These are phyloP conservation scores for Leccinum pellstonianum DNA, from an alignment of 768 basidiomycete genomes.

Conservation along the genomic window DNA sequence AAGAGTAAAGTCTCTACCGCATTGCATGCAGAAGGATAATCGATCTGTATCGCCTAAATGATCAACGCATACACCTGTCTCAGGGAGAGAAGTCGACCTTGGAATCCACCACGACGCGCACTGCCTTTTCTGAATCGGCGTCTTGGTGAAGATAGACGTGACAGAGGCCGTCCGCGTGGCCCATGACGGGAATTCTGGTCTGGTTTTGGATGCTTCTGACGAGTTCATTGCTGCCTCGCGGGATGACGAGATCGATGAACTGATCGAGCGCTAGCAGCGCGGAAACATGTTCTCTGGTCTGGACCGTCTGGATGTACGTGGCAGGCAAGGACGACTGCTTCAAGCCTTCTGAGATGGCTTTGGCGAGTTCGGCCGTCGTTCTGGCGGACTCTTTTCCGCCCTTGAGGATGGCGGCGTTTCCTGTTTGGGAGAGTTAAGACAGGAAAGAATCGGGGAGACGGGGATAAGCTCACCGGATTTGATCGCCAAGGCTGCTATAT, in stretches of 20 bases:
- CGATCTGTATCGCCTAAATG: constrained; percentile 49
- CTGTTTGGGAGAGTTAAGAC: constrained; percentile 38
- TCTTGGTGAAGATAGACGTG: constrained; percentile 84
- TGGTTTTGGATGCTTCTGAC: constrained; percentile 86
- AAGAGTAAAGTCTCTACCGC: constrained; percentile 86
- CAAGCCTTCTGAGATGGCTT: constrained; percentile 78
- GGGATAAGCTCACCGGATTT: constrained; percentile 73
- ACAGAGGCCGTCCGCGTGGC: constrained; percentile 96
- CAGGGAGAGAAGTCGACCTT: constrained; percentile 56
- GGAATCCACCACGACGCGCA: constrained; percentile 81
- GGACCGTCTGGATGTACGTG: constrained; percentile 88
- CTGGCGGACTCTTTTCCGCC: constrained; percentile 93
- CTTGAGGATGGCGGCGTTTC: constrained; percentile 96
- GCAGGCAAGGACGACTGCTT: constrained; percentile 68
- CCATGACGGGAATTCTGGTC: constrained; percentile 97
- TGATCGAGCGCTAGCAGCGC: constrained; percentile 81
- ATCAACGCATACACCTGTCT: background rate
- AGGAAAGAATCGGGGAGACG: background rate
- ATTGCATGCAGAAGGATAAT: constrained; percentile 97
- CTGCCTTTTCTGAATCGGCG: constrained; percentile 76
- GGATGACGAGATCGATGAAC: constrained; percentile 97
- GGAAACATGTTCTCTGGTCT: constrained; percentile 89
- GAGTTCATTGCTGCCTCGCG: constrained; percentile 88
- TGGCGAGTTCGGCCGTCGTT: constrained; percentile 73
- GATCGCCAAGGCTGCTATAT: constrained; percentile 93